Conservation (phyloP, 352 stramenopile genomes). For the Blastocystis sp. region DNA sequence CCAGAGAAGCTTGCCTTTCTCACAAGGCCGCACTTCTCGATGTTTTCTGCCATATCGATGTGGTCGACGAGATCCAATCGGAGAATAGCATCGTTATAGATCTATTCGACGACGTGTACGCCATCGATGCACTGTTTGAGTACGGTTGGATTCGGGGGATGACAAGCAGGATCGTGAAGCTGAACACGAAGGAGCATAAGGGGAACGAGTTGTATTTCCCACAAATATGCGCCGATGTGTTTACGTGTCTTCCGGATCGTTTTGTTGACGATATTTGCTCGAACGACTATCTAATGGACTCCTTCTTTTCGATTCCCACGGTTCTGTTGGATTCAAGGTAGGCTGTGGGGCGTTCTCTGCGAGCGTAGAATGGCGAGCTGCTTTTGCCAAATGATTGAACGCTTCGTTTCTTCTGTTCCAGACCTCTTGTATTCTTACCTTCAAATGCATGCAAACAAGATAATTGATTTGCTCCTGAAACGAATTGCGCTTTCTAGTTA, state of each 20-base stretch:
- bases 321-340: not conserved
- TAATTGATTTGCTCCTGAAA: constrained; percentile 9
- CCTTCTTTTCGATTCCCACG: constrained; percentile 48
- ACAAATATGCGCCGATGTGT: constrained; percentile 57
- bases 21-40: not conserved
- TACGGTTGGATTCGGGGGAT: not conserved
- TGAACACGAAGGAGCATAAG: not conserved
- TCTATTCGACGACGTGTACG: constrained; percentile 36
- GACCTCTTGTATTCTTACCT: constrained; percentile 39
- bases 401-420: constrained; percentile 30
- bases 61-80: constrained; percentile 56
- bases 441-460: not conserved
- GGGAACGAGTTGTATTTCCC: constrained; percentile 10
- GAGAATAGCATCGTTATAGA: constrained; percentile 26
- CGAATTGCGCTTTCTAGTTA: constrained; percentile 55
- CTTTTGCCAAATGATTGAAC: constrained; percentile 55
- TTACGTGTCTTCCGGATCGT: constrained; percentile 36
- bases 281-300: constrained; percentile 61
- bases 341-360: not conserved
- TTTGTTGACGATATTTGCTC: constrained; percentile 66
- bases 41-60: constrained; percentile 13
- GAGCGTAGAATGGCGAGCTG: constrained; percentile 20
- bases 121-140: constrained; percentile 34
- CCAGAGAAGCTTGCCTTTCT: not conserved
- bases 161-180: not conserved